phyloP scores from a whole-genome alignment of 2,329 filamentous ascomycete species.

The Polychaeton citri region DNA sequence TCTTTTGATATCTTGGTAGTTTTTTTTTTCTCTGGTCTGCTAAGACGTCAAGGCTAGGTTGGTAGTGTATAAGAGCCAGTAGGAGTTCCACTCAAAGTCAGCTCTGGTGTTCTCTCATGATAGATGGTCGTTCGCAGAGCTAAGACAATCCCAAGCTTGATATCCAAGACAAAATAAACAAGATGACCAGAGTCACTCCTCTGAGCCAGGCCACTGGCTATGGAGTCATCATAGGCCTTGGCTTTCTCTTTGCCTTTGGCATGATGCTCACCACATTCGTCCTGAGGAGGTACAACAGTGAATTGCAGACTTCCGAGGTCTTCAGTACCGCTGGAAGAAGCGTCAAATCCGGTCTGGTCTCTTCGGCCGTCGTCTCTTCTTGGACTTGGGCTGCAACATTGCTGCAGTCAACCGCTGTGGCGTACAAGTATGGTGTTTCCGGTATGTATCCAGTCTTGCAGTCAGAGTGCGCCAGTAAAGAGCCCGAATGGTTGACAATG shows the following conservation, averaged over 20 bases:
- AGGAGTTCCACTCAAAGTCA: too few species aligned
- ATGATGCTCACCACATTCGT: slow-evolving; percentile 65
- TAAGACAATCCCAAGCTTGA: too few species aligned
- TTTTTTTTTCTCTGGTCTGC: too few species aligned
- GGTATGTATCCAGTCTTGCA: background rate
- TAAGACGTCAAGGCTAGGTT: too few species aligned
- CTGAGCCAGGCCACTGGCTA: slow-evolving; percentile 55
- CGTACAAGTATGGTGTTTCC: slow-evolving; percentile 54
- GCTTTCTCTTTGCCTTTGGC: slow-evolving; percentile 59
- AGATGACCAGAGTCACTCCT: slow-evolving; percentile 13
- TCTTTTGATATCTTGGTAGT: too few species aligned
- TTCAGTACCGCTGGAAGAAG: slow-evolving; percentile 81
- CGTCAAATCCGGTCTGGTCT: slow-evolving; percentile 78
- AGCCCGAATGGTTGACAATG: background rate
- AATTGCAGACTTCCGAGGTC: slow-evolving; percentile 82
- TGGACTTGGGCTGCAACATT: slow-evolving; percentile 69
- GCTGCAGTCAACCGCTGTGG: slow-evolving; percentile 60
- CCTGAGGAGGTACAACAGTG: slow-evolving; percentile 56
- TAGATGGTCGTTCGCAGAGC: too few species aligned
- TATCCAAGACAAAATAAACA: too few species aligned
- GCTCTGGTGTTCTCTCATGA: too few species aligned
- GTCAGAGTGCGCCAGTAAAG: background rate
- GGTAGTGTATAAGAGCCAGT: too few species aligned
- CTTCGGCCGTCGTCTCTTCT: slow-evolving; percentile 77
- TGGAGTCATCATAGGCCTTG: slow-evolving; percentile 63